Base-by-base conservation (phyloP, 1,139 yeast species). In the Hemisphaericaspora subhashii region DNA sequence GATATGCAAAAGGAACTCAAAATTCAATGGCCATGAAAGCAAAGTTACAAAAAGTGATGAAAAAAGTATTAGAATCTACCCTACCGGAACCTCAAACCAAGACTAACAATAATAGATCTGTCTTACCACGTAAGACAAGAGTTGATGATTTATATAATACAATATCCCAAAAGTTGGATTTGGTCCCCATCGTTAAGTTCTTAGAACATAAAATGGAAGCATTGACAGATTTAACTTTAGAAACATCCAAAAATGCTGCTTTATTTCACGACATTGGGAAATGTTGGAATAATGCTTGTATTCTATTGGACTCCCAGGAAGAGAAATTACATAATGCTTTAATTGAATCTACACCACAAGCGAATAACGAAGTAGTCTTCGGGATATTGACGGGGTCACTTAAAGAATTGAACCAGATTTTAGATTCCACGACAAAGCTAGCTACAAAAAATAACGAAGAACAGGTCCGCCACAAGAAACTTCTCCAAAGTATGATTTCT, bases 241-340 rank as follows among this genome's bases (percentile, higher is more conserved):
- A 51, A 13, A 46, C 68, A 0, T 64, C 74, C 0, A 45, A 42
- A 10, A 45, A 50, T 33, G 64, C 75, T 1, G 53, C 64, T 3
- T 35, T 45, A 0, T 68, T 50, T 45, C 72, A 67, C 39, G 57
- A 60, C 26, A 56, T 53, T 41, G 53, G 58, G 1, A 41, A 58
- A 0, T 53, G 64, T 3, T 72, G 82, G 74, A 55, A 58, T 14
- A 77, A 72, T 35, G 50, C 65, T 0, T 54, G 68, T 16, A 57
- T 53, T 2, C 46, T 54, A n/a, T 44, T 70, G 29, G 53, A 52
- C n/a, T 33, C 47, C 3, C 61, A 60, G 35, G 75, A 69, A 41
- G 46, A 43, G 5, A 53, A 52, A 14, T 47, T 68, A 13, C 53
- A 54, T 14, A 44, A 36, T 3, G 48, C 44, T 9, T 47, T 62